These are phyloP conservation scores for Helicostylum pulchrum DNA, from an alignment of 192 early-diverging fungal genomes.

Conservation along the genomic window DNA sequence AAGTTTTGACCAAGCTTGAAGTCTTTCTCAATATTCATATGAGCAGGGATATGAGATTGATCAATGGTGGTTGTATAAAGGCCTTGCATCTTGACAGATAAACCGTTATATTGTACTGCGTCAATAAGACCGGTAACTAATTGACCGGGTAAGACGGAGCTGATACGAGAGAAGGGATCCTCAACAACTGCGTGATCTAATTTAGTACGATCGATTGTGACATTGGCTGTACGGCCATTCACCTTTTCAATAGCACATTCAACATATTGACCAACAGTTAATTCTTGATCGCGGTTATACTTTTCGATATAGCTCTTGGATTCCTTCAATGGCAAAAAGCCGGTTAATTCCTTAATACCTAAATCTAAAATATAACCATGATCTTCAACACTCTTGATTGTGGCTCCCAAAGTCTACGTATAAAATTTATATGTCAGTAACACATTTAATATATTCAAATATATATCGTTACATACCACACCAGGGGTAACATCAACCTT, in stretches of 20 bases:
- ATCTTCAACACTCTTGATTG: conserved; percentile 85
- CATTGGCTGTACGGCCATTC: conserved; percentile 58
- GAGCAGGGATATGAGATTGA: conserved; percentile 50
- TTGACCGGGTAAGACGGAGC: conserved; percentile 80
- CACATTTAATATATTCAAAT: neutral
- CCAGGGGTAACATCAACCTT: conserved; percentile 67
- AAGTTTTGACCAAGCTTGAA: conserved; percentile 64
- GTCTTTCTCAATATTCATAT: conserved; percentile 46
- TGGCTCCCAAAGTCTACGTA: conserved; percentile 56
- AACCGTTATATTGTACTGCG: conserved; percentile 58
- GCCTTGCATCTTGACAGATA: conserved; percentile 76
- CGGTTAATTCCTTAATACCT: conserved; percentile 65
- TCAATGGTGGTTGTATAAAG: conserved; percentile 76
- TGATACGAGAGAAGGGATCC: conserved; percentile 58
- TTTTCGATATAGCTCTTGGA: conserved; percentile 60
- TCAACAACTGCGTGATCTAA: conserved; percentile 50
- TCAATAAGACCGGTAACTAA: conserved; percentile 67
- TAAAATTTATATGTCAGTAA: neutral
- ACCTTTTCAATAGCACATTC: conserved; percentile 62
- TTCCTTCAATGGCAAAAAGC: conserved; percentile 72
- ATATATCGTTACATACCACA: conserved; percentile 41
- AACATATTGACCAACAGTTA: conserved; percentile 76
- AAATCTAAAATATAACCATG: conserved; percentile 84
- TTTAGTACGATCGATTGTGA: conserved; percentile 61
- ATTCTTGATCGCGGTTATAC: conserved; percentile 55